Percentiles rank a stretch among this genome's conserved stretches.
These are phyloP conservation scores for Exidia glandulosa DNA, from an alignment of 768 basidiomycete species.

Conservation along the genomic window DNA sequence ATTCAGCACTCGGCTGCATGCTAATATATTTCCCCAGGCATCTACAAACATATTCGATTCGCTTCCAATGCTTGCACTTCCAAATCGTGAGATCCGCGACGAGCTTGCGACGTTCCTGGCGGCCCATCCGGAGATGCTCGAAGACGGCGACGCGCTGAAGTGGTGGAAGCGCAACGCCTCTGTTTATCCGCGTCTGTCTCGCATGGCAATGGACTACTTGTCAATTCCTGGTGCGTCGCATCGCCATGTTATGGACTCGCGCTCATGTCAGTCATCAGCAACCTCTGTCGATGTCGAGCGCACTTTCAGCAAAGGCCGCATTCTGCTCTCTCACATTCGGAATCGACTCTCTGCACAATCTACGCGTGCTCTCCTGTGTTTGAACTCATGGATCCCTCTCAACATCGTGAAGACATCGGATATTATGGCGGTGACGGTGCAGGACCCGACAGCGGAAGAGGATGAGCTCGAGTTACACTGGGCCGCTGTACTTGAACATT, in stretches of 20 bases:
- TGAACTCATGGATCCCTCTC: conserved; percentile 18
- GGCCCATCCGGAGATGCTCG: conserved; percentile 13
- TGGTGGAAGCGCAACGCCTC: conserved; percentile 18
- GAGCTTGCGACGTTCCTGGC: conserved; percentile 19
- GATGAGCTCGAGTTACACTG: conserved; percentile 5
- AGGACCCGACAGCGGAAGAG: conserved; percentile 4
- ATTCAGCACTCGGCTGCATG: too few species aligned
- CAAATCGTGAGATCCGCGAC: conserved; percentile 10
- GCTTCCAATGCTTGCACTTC: conserved; percentile 13
- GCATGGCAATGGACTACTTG: conserved; percentile 4
- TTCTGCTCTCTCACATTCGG: conserved; percentile 18
- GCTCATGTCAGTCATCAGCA: too few species aligned
- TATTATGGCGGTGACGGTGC: conserved; percentile 6
- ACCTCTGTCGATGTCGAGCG: conserved; percentile 20
- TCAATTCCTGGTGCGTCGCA: conserved; percentile 17
- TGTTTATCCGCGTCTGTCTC: conserved; percentile 14
- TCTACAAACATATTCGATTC: conserved; percentile 21
- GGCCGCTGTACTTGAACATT: background rate
- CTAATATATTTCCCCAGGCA: conserved; percentile 1
- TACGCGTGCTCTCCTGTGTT: conserved; percentile 19
- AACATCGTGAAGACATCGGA: conserved; percentile 15
- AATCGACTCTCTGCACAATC: conserved; percentile 18
- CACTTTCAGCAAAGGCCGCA: conserved; percentile 16
- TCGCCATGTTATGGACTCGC: too few species aligned
- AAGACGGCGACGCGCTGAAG: conserved; percentile 9